Percentiles rank a stretch among this genome's conserved stretches.
These are phyloP conservation scores for Exophiala sp. DNA, from an alignment of 2,329 filamentous ascomycete genomes.

Conservation along the genomic window DNA sequence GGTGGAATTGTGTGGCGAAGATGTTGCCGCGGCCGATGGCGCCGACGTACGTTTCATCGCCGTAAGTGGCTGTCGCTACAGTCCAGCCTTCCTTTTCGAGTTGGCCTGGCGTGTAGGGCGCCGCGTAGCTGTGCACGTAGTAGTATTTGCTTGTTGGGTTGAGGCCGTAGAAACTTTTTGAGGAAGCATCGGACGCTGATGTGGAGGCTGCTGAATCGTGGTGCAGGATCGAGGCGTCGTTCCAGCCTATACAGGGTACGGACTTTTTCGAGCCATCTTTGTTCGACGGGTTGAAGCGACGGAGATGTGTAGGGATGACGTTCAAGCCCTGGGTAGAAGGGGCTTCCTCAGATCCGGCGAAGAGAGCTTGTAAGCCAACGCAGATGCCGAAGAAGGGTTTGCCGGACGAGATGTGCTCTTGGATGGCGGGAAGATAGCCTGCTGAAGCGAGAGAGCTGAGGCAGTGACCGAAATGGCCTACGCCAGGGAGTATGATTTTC, in stretches of 20 bases:
- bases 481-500: constrained; percentile 92
- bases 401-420: constrained; percentile 76
- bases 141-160: constrained; percentile 88
- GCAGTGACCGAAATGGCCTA: constrained; percentile 97
- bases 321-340: constrained; percentile 68
- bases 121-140: constrained; percentile 94
- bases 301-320: constrained; percentile 66
- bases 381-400: constrained; percentile 99
- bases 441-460: constrained; percentile 76
- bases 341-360: constrained; percentile 79
- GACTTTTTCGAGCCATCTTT: constrained; percentile 41
- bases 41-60: constrained; percentile 83
- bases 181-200: constrained; percentile 4
- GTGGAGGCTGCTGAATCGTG: constrained; percentile 25
- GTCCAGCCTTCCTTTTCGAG: constrained; percentile 82
- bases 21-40: constrained; percentile 82
- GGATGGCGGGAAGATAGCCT: constrained; percentile 79
- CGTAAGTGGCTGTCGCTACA: constrained; percentile 87
- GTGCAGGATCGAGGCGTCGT: constrained; percentile 68
- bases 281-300: constrained; percentile 62
- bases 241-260: constrained; percentile 99
- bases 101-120: constrained; percentile 67
- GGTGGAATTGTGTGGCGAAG: constrained; percentile 93
- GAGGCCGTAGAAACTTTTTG: constrained; percentile 70
- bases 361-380: constrained; percentile 87